Conservation (phyloP, 306 rosid genomes). For the Acacia melanoxylon region DNA sequence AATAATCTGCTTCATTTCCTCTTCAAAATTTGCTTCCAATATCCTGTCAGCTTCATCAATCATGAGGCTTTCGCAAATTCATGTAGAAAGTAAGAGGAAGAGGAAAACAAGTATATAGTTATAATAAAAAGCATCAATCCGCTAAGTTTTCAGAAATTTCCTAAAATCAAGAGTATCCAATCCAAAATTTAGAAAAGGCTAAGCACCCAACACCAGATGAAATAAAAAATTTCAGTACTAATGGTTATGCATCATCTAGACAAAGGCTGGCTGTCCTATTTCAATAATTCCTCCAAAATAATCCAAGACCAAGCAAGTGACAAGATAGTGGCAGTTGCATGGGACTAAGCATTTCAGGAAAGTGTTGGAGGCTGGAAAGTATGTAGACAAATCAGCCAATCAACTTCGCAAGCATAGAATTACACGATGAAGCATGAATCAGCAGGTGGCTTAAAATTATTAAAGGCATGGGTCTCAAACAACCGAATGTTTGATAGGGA, state of each 20-base stretch:
- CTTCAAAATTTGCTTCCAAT: constrained; percentile 93
- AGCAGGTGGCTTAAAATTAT: neutral
- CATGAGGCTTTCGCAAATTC: constrained; percentile 71
- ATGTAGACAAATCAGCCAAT: neutral
- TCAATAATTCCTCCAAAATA: neutral
- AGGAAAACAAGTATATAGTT: constrained; percentile 32
- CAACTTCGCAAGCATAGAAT: constrained; percentile 4
- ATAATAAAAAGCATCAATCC: constrained; percentile 12
- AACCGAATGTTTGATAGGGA: neutral
- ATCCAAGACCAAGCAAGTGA: neutral
- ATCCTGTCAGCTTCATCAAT: constrained; percentile 98
- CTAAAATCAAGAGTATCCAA: neutral
- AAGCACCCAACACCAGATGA: neutral
- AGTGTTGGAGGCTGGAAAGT: neutral
- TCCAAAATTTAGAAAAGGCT: neutral
- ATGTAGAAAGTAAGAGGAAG: constrained; percentile 29
- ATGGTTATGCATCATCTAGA: neutral
- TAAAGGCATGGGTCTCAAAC: neutral
- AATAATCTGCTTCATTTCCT: constrained; percentile 92
- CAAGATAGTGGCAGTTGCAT: neutral
- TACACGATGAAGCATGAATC: neutral
- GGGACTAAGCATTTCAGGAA: neutral
- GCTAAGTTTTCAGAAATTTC: neutral
- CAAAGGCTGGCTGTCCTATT: neutral
- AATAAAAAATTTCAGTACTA: neutral